phyloP scores from a whole-genome alignment of 306 rosid species.

The Lathyrus sativus region DNA sequence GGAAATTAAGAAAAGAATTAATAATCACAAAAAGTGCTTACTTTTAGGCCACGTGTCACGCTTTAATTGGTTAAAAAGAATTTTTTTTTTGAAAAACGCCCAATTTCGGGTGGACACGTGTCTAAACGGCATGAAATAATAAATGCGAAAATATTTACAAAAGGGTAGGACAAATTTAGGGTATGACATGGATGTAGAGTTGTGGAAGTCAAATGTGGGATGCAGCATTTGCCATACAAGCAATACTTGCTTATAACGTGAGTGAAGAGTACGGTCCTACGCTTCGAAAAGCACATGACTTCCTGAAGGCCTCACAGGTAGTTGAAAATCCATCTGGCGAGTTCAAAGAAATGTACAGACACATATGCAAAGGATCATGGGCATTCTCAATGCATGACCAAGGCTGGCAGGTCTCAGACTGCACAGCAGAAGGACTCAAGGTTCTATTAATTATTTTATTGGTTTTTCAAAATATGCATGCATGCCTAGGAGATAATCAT shows the following conservation, averaged over 20 bases:
- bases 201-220: constrained; percentile 63
- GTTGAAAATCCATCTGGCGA: constrained; percentile 55
- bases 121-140: too few relatives aligned
- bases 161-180: too few relatives aligned
- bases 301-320: constrained; percentile 66
- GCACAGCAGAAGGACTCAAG: constrained; percentile 70
- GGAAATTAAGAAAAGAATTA: too few relatives aligned
- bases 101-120: too few relatives aligned
- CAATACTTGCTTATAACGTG: constrained; percentile 50
- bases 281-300: constrained; percentile 61
- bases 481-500: not conserved
- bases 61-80: too few relatives aligned
- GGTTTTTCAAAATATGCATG: not conserved
- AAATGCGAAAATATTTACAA: too few relatives aligned
- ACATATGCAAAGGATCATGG: constrained; percentile 64
- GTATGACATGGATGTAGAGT: constrained; percentile 47
- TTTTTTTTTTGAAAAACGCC: too few relatives aligned
- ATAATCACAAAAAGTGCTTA: too few relatives aligned
- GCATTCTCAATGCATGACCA: constrained; percentile 58
- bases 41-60: too few relatives aligned
- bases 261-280: constrained; percentile 55
- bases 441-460: constrained; percentile 29
- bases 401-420: constrained; percentile 71
- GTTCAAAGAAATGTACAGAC: constrained; percentile 51
- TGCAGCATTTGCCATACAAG: constrained; percentile 57